These are phyloP conservation scores for Violaceomyces palustris DNA, from an alignment of 1,284 basidiomycete species.

Conservation along the genomic window DNA sequence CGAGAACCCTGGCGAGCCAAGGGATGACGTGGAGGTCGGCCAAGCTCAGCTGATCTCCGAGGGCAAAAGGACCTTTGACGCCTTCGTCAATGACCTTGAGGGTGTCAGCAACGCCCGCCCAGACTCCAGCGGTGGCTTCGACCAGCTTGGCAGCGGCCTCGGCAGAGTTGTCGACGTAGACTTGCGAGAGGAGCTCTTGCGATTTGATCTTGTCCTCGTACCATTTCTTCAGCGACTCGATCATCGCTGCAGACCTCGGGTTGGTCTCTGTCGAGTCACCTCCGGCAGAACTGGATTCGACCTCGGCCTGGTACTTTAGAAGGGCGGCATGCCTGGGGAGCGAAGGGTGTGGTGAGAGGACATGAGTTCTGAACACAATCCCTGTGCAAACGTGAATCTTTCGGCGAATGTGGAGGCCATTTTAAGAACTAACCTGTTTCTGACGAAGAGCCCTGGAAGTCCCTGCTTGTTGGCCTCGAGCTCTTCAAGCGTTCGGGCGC, in stretches of 20 bases:
- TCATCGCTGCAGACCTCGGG: conserved; percentile 25
- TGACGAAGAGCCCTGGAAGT: conserved; percentile 55
- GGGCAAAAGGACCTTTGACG: conserved; percentile 66
- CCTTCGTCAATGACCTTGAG: conserved; percentile 59
- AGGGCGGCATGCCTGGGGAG: too few species aligned
- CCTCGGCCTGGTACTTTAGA: conserved; percentile 59
- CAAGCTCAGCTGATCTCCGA: conserved; percentile 71
- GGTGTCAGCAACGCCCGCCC: conserved; percentile 58
- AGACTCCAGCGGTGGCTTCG: conserved; percentile 53
- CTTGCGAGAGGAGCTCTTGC: conserved; percentile 51
- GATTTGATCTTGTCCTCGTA: conserved; percentile 54
- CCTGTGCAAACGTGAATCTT: not conserved
- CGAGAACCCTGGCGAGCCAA: conserved; percentile 67
- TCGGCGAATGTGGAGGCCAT: too few species aligned
- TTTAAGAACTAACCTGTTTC: conserved; percentile 52
- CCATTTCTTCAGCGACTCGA: conserved; percentile 47
- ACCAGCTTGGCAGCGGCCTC: conserved; percentile 46
- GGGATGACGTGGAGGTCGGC: conserved; percentile 74
- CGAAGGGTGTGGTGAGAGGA: too few species aligned
- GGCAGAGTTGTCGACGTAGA: conserved; percentile 43
- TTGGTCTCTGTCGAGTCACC: too few species aligned
- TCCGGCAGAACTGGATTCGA: too few species aligned
- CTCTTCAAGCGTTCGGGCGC: conserved; percentile 50
- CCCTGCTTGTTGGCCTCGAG: conserved; percentile 46
- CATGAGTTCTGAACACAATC: too few species aligned